These are phyloP conservation scores for Candida gigantensis DNA, from an alignment of 1,139 yeast species.

Conservation along the genomic window DNA sequence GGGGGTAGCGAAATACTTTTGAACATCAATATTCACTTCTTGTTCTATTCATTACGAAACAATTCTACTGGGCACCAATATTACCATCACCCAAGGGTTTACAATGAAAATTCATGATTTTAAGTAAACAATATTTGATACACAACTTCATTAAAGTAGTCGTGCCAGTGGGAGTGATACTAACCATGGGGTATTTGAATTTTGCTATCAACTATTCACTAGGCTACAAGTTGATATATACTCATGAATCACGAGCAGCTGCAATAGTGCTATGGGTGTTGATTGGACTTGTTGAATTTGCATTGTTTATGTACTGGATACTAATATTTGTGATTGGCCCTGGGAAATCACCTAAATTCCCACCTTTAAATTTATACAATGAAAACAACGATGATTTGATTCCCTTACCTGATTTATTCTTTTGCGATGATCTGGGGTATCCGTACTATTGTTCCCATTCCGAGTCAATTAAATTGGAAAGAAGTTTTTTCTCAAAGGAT, in stretches of 20 bases:
- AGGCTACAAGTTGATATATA: conserved; percentile 39
- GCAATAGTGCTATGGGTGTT: conserved; percentile 42
- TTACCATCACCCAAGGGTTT: background rate
- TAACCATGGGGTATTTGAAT: conserved; percentile 32
- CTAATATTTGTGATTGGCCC: conserved; percentile 33
- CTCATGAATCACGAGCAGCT: conserved; percentile 29
- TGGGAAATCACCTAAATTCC: conserved; percentile 28
- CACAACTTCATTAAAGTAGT: conserved; percentile 11
- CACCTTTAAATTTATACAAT: conserved; percentile 30
- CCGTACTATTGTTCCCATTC: conserved; percentile 64
- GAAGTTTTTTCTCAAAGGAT: conserved; percentile 58
- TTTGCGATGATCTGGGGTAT: conserved; percentile 59
- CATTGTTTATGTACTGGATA: conserved; percentile 34
- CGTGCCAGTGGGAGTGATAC: conserved; percentile 25
- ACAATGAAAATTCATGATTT: conserved; percentile 9
- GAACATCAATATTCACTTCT: too few relatives aligned
- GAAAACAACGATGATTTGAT: conserved; percentile 12
- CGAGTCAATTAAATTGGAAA: conserved; percentile 50
- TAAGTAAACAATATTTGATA: conserved; percentile 2
- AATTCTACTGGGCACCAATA: too few relatives aligned
- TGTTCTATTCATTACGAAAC: too few relatives aligned
- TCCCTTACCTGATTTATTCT: conserved; percentile 49
- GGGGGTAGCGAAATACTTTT: too few relatives aligned
- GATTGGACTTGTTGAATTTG: conserved; percentile 25
- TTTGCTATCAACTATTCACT: conserved; percentile 36